phyloP scores from a whole-genome alignment of 352 stramenopile species.

The Phytopythium litorale region DNA sequence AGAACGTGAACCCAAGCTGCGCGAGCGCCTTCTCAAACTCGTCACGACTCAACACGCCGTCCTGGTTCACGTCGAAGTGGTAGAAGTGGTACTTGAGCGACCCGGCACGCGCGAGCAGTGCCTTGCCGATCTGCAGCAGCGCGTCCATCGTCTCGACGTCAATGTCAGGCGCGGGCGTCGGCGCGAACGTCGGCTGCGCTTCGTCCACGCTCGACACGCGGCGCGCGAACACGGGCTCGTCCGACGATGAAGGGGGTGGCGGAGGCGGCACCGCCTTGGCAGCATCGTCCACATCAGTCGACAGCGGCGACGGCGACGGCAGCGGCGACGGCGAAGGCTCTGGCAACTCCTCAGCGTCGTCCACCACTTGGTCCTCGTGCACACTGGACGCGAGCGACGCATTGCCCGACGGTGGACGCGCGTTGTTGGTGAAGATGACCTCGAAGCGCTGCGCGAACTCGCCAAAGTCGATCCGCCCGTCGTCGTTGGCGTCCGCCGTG shows the following conservation, averaged over 20 bases:
- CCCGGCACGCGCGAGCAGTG: constrained; percentile 64
- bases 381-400: constrained; percentile 6
- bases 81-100: constrained; percentile 83
- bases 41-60: constrained; percentile 71
- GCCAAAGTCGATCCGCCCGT: constrained; percentile 88
- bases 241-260: constrained; percentile 4
- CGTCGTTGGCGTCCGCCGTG: constrained; percentile 90
- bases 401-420: constrained; percentile 3
- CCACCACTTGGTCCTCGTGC: constrained; percentile 1
- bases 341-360: constrained; percentile 2
- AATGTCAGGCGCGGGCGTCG: constrained; percentile 49
- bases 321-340: constrained; percentile 5
- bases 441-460: constrained; percentile 91
- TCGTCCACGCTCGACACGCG: constrained; percentile 60
- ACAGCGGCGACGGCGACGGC: neutral
- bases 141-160: constrained; percentile 82
- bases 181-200: constrained; percentile 48
- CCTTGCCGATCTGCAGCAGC: constrained; percentile 72
- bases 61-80: constrained; percentile 81
- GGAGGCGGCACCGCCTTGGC: neutral
- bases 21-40: constrained; percentile 75
- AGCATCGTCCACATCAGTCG: neutral
- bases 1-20: constrained; percentile 67
- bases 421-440: constrained; percentile 83
- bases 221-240: constrained; percentile 34